phyloP scores from a whole-genome alignment of 768 basidiomycete species.

The Leucocoprinus leucothites region DNA sequence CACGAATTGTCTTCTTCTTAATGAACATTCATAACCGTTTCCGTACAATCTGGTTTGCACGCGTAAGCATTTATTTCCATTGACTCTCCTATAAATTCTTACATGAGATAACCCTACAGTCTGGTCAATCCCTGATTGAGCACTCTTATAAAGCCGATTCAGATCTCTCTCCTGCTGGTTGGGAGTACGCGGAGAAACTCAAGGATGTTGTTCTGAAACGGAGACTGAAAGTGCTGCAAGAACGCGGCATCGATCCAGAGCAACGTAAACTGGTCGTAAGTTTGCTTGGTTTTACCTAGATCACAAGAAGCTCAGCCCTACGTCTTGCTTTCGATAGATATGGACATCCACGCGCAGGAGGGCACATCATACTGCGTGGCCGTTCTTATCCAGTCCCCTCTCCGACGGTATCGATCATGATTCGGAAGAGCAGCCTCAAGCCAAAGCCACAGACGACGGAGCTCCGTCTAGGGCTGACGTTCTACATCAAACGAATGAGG shows the following conservation, averaged over 20 bases:
- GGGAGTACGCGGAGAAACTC: conserved; percentile 90
- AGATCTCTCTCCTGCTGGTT: conserved; percentile 90
- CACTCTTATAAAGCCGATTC: conserved; percentile 99
- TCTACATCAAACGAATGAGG: neutral
- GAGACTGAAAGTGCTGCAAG: conserved; percentile 71
- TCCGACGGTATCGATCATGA: neutral
- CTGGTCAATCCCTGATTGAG: conserved; percentile 97
- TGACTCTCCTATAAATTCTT: neutral
- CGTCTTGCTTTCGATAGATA: conserved; percentile 57
- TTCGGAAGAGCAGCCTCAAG: neutral
- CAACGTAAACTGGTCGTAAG: conserved; percentile 68
- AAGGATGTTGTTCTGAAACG: conserved; percentile 89
- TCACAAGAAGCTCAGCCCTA: neutral
- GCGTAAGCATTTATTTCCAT: conserved; percentile 51
- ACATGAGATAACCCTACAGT: conserved; percentile 42
- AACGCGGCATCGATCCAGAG: conserved; percentile 59
- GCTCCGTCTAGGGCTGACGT: neutral
- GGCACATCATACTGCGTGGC: conserved; percentile 96
- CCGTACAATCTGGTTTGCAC: conserved; percentile 93
- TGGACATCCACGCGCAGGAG: conserved; percentile 96
- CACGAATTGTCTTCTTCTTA: conserved; percentile 94
- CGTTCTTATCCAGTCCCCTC: conserved; percentile 46
- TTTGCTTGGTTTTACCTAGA: conserved; percentile 9
- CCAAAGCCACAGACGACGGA: neutral
- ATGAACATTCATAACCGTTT: conserved; percentile 98